phyloP scores from a whole-genome alignment of 768 basidiomycete species.

The Pisolithus tinctorius region DNA sequence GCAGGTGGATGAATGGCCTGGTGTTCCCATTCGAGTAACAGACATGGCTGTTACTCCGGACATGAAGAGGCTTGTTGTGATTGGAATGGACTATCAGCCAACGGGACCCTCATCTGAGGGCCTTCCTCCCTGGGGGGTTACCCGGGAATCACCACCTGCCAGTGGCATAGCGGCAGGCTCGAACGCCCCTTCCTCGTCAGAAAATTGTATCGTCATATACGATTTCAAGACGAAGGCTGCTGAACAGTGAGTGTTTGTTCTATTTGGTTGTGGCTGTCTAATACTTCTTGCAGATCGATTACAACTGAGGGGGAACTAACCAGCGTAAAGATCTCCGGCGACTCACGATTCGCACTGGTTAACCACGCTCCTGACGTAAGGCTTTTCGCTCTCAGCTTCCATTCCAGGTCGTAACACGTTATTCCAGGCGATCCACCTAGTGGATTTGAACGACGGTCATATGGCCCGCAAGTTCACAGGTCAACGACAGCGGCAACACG shows the following conservation, averaged over 20 bases:
- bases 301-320: conserved; percentile 75
- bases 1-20: conserved; percentile 61
- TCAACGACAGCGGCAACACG: conserved; percentile 75
- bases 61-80: conserved; percentile 74
- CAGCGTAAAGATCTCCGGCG: conserved; percentile 77
- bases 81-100: conserved; percentile 55
- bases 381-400: conserved; percentile 3
- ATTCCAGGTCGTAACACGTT: conserved; percentile 4
- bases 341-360: conserved; percentile 83
- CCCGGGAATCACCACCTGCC: conserved; percentile 31
- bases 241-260: conserved; percentile 49
- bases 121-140: conserved; percentile 21
- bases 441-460: conserved; percentile 67
- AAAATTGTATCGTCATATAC: conserved; percentile 70
- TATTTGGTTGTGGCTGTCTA: conserved; percentile 7
- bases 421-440: conserved; percentile 79
- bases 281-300: conserved; percentile 42
- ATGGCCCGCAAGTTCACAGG: conserved; percentile 79
- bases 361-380: conserved; percentile 84
- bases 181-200: conserved; percentile 33
- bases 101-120: conserved; percentile 10
- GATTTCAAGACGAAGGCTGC: conserved; percentile 62
- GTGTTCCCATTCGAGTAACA: conserved; percentile 70
- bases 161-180: conserved; percentile 25
- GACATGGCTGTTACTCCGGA: conserved; percentile 87